Evolutionary conservation across 2,329 filamentous ascomycete species (phyloP).

Genomic region (Trichophyton simii): DNA sequence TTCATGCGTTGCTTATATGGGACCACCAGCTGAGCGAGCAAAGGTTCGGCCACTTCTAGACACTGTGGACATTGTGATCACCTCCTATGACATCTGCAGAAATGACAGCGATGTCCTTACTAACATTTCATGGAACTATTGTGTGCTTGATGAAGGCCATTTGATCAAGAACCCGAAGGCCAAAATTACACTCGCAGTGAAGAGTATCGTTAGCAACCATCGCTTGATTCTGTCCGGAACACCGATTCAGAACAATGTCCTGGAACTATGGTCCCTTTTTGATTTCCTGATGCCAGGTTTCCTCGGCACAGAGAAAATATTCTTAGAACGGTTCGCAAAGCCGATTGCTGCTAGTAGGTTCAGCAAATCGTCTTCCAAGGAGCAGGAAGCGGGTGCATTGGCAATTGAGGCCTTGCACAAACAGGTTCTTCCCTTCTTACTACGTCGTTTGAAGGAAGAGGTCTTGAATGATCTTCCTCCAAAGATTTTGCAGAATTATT

Average conservation of each 20-base stretch:
- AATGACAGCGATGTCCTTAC: constrained; percentile 82
- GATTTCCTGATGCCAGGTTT: constrained; percentile 99
- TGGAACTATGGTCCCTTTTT: constrained; percentile 95
- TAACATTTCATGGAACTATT: constrained; percentile 89
- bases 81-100: constrained; percentile 93
- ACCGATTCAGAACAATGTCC: constrained; percentile 93
- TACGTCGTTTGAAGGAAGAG: constrained; percentile 93
- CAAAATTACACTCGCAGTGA: constrained; percentile 88
- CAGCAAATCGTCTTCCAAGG: constrained; percentile 93
- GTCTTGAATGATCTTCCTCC: constrained; percentile 91
- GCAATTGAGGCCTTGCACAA: constrained; percentile 98
- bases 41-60: constrained; percentile 56
- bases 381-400: constrained; percentile 90
- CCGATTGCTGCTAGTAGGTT: constrained; percentile 89
- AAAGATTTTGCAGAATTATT: constrained; percentile 98
- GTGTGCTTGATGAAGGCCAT: constrained; percentile 92
- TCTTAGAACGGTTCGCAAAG: constrained; percentile 86
- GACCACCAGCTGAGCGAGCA: constrained; percentile 67
- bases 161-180: constrained; percentile 98
- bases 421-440: constrained; percentile 89
- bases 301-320: constrained; percentile 91
- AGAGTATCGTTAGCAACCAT: constrained; percentile 80
- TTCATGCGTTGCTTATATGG: constrained; percentile 78
- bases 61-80: constrained; percentile 83
- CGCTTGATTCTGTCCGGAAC: constrained; percentile 92